Evolutionary conservation across 768 basidiomycete genomes (phyloP).

Genomic region (Russula dissimulans): DNA sequence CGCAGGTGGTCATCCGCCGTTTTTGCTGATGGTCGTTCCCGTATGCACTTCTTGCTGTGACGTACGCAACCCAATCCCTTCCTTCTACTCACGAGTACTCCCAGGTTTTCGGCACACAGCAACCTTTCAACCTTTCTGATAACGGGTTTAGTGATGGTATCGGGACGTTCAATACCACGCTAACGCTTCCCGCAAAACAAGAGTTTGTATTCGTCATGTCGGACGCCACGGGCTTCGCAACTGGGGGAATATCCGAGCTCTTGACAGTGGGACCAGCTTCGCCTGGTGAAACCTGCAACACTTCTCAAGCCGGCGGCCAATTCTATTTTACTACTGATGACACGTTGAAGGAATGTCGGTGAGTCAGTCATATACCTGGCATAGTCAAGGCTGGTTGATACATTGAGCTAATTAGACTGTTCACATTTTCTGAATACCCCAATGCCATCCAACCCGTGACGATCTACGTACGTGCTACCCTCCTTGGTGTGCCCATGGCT

Average conservation of each 20-base stretch:
- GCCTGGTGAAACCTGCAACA: too few relatives aligned
- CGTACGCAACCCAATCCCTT: not conserved
- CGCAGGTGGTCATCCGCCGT: constrained; percentile 14
- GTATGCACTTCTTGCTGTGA: not conserved
- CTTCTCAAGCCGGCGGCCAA: too few relatives aligned
- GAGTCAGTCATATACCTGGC: constrained; percentile 13
- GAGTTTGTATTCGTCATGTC: constrained; percentile 57
- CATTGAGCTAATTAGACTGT: too few relatives aligned
- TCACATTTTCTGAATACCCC: constrained; percentile 19
- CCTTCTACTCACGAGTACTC: not conserved
- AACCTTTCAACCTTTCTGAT: constrained; percentile 37
- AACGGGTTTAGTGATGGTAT: constrained; percentile 39
- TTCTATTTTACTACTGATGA: too few relatives aligned
- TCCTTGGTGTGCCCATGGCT: constrained; percentile 1
- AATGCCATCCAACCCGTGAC: constrained; percentile 37
- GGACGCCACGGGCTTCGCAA: constrained; percentile 56
- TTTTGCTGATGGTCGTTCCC: not conserved
- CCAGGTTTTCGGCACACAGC: constrained; percentile 30
- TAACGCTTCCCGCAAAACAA: constrained; percentile 34
- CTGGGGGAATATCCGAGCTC: constrained; percentile 38
- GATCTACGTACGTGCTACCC: constrained; percentile 35
- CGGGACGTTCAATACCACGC: constrained; percentile 41
- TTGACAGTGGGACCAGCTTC: constrained; percentile 23
- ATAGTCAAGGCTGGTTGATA: too few relatives aligned
- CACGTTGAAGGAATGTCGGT: constrained; percentile 57